Evolutionary conservation across 345 rosid genomes (phyloP), one percentile per base, ranked within the genome.

Genomic region (Eucalyptus regnans): DNA sequence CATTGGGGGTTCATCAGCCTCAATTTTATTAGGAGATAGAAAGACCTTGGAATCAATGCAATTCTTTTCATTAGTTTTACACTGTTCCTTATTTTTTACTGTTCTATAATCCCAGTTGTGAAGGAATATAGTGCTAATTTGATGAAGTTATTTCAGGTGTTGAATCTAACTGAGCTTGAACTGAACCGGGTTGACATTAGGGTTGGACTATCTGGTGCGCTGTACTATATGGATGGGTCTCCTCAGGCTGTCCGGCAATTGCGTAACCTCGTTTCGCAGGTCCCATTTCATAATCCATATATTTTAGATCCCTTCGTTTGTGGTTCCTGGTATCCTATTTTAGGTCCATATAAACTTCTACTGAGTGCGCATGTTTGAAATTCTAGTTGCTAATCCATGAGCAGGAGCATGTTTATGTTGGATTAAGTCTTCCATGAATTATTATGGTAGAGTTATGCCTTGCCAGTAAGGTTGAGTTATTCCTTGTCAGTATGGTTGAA

Each of bases 151-250:
- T 89, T 91, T 86, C 95, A 98, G 99, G 97, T 98, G 68, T 93
- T 98, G 87, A 98, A 98, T 92, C 92, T 97, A 95, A 97, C 99
- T 88, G 99, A 97, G 90, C 95, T 95, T 89, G 98, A 98, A 90
- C 92, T 98, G 85, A 96, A 95, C 91, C 95, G 98, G 83, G 98
- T 97, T 90, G 99, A 98, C 92, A 94, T 97, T 90, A 94, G 97
- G 92, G 99, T 98, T 89, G 99, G 99, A 86, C 93, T 97, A 90
- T 96, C 99, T 43, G 99, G 98, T 91, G 95, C 97, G 87, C 90
- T 97, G 80, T 96, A 97, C 89, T 98, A 94, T 92, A 97, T 97
- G 99, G 97, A 98, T 93, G 99, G 98, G 85, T 98, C 99, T 91
- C 96, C 99, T 86, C 99, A 96, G 93, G 98, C 99, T 89, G 97